Conservation (phyloP, 2,329 filamentous ascomycete genomes). For the Metarhizium rileyi region DNA sequence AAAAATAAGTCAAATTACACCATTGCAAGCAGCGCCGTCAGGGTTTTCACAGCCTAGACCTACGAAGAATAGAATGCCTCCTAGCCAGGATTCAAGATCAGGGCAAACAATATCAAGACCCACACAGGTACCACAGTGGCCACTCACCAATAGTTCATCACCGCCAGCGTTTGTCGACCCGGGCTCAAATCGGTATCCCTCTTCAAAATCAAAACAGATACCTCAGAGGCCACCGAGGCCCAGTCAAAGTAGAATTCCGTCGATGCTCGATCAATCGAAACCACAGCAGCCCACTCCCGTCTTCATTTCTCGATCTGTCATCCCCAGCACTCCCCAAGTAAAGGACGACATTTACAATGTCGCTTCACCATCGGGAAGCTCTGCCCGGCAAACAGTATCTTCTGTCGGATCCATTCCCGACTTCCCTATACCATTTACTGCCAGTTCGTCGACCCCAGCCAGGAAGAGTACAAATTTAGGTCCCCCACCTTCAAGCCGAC, state of each 20-base stretch:
- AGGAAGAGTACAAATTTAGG: constrained; percentile 46
- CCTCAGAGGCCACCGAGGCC: constrained; percentile 52
- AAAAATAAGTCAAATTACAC: not conserved
- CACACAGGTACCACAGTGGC: constrained; percentile 44
- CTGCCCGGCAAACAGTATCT: constrained; percentile 41
- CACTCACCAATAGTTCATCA: constrained; percentile 32
- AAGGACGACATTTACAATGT: constrained; percentile 24
- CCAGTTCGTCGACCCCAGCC: constrained; percentile 17
- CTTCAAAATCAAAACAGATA: constrained; percentile 36
- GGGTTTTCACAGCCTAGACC: constrained; percentile 9
- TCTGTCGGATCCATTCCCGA: constrained; percentile 50
- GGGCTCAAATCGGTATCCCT: constrained; percentile 39
- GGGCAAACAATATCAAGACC: constrained; percentile 38
- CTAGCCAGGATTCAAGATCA: constrained; percentile 13
- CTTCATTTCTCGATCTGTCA: constrained; percentile 26
- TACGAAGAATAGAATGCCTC: constrained; percentile 12
- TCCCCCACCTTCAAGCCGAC: constrained; percentile 49
- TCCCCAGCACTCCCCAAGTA: constrained; percentile 26
- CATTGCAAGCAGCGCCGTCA: constrained; percentile 2
- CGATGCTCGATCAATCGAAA: constrained; percentile 45
- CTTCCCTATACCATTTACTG: constrained; percentile 35
- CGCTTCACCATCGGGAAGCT: constrained; percentile 38
- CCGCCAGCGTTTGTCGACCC: constrained; percentile 22
- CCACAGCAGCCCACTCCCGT: constrained; percentile 46
- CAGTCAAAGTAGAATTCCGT: constrained; percentile 48